Base-by-base conservation (phyloP, 2,329 filamentous ascomycete genomes). In the Teratosphaeria viscida region DNA sequence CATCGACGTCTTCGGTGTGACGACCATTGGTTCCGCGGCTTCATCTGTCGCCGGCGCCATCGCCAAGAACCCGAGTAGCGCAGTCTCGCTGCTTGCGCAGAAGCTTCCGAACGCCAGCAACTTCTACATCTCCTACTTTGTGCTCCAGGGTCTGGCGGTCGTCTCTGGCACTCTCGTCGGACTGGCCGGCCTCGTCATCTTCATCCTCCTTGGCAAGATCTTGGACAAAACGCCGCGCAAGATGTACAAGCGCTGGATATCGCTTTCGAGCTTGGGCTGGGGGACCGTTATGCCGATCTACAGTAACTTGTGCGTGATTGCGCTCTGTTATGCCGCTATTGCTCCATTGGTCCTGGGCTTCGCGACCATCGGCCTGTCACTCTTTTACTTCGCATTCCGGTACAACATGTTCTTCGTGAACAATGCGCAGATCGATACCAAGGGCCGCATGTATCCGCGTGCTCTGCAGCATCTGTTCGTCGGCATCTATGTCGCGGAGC, bases 61-160 rank as follows among this genome's bases (percentile, higher is more conserved):
- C 14, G 87, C 91, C 0, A 69, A 79, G 16, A 87, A 89, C 60
- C 79, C 72, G 12, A 52, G 60, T 12, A 64, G 60, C 8, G 67
- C 67, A 3, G 63, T 71, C 0, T 63, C 55, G 11, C 58, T 73
- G 10, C 62, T 75, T 27, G 71, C 73, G 10, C 63, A 65, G 11
- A 65, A 68, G 27, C 63, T 99, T 5, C 94, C 94, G 19, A 86
- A 83, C 59, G 86, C 90, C 0, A 92, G 91, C 62, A 97, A 95
- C 75, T 95, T 97, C 71, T 99, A 96, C 74, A 86, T 97, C 23
- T 90, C 88, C 0, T 99, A 97, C 76, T 95, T 99, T 65, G 84
- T 97, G 35, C 83, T 99, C 2, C 94, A 97, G 74, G 95, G 92
- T 37, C 74, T 97, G 60, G 87, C 86, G 1, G 85, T 92, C 62